phyloP scores from a whole-genome alignment of 2,329 filamentous ascomycete species.

The Cercospora brassicicola region DNA sequence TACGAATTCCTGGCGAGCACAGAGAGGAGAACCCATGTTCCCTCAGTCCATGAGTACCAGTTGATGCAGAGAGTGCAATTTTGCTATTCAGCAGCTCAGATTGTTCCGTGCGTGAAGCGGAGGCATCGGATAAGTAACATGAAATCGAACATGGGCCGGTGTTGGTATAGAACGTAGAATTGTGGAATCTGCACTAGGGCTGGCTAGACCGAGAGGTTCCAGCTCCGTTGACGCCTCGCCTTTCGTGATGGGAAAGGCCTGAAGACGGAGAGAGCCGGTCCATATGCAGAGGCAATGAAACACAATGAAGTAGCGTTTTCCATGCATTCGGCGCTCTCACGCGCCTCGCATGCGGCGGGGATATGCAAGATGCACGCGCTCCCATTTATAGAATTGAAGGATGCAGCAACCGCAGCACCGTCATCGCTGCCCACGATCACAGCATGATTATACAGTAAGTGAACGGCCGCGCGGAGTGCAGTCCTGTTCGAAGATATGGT shows the following conservation, averaged over 20 bases:
- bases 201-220: not conserved
- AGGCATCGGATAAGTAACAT: not conserved
- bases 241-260: not conserved
- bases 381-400: not conserved
- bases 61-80: not conserved
- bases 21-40: conserved; percentile 35
- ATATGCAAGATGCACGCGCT: not conserved
- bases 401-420: not conserved
- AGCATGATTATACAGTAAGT: not conserved
- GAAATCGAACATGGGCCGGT: not conserved
- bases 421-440: not conserved
- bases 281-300: not conserved
- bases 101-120: not conserved
- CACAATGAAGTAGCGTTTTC: not conserved
- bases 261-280: not conserved
- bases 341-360: not conserved
- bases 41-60: conserved; percentile 4
- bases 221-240: not conserved
- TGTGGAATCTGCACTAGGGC: not conserved
- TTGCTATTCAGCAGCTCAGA: not conserved
- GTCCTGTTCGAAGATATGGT: not conserved
- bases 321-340: not conserved
- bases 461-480: not conserved
- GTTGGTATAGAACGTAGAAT: not conserved
- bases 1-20: conserved; percentile 46